Conservation (phyloP, 345 rosid genomes). For the Crucihimalaya himalaica region DNA sequence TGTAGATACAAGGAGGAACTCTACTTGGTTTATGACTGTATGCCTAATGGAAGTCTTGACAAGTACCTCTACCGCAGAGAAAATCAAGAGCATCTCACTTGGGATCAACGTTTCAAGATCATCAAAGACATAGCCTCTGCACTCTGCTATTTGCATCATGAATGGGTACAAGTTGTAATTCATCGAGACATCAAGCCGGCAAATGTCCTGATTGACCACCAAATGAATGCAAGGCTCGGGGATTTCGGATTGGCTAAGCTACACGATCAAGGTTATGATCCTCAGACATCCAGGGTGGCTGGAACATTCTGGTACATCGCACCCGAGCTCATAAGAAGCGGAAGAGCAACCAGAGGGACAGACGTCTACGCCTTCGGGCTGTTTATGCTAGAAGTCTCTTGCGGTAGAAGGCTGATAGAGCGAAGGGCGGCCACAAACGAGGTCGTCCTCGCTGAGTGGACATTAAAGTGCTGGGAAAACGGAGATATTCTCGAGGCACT, state of each 20-base stretch:
- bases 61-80: slow-evolving; percentile 31
- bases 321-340: slow-evolving; percentile 42
- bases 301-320: slow-evolving; percentile 51
- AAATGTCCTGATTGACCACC: slow-evolving; percentile 42
- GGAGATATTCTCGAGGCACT: slow-evolving; percentile 24
- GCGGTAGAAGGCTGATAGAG: slow-evolving; percentile 45
- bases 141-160: slow-evolving; percentile 46
- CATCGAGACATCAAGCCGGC: slow-evolving; percentile 49
- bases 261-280: slow-evolving; percentile 40
- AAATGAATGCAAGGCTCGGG: slow-evolving; percentile 45
- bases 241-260: slow-evolving; percentile 51
- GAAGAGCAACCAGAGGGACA: slow-evolving; percentile 41
- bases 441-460: slow-evolving; percentile 40
- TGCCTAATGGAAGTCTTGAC: slow-evolving; percentile 57
- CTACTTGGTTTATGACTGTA: slow-evolving; percentile 47
- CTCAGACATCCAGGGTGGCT: slow-evolving; percentile 38
- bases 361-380: slow-evolving; percentile 42
- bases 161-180: slow-evolving; percentile 50
- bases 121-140: slow-evolving; percentile 44
- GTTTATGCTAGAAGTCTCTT: slow-evolving; percentile 45
- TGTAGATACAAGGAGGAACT: slow-evolving; percentile 44
- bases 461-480: slow-evolving; percentile 8
- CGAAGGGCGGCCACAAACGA: slow-evolving; percentile 57
- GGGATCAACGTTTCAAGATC: slow-evolving; percentile 46
- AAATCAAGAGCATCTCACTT: slow-evolving; percentile 27